Evolutionary conservation across 2,329 filamentous ascomycete genomes (phyloP).

Genomic region (Botrytis pseudocinerea): DNA sequence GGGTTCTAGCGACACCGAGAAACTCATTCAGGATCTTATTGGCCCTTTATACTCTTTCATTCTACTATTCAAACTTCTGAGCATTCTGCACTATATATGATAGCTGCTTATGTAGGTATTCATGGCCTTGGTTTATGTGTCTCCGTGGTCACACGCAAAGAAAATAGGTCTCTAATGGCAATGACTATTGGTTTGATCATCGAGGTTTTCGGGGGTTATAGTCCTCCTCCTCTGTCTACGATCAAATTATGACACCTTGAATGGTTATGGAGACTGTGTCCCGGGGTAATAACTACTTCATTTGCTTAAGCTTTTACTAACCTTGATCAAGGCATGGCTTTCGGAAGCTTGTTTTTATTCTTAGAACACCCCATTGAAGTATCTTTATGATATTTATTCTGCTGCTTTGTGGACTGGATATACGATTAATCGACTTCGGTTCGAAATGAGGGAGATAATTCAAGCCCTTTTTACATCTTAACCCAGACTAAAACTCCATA

Average conservation of each 20-base stretch:
- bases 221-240: background rate
- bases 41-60: background rate
- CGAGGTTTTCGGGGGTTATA: background rate
- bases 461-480: background rate
- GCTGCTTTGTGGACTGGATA: background rate
- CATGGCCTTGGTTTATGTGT: background rate
- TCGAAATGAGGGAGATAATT: background rate
- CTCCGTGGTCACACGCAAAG: background rate
- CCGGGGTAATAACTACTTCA: background rate
- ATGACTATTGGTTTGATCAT: background rate
- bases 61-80: background rate
- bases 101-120: background rate
- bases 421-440: background rate
- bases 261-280: background rate
- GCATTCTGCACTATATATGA: background rate
- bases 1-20: no score
- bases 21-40: background rate
- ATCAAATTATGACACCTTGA: background rate
- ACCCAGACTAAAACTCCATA: background rate
- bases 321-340: background rate
- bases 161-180: background rate
- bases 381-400: background rate
- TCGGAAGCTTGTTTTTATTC: background rate
- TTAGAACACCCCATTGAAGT: background rate
- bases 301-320: background rate